A percentile compares a stretch with the other conserved stretches of the same genome.
These are phyloP conservation scores for Globisporangium nagaii DNA, from an alignment of 352 stramenopile species.

Conservation along the genomic window DNA sequence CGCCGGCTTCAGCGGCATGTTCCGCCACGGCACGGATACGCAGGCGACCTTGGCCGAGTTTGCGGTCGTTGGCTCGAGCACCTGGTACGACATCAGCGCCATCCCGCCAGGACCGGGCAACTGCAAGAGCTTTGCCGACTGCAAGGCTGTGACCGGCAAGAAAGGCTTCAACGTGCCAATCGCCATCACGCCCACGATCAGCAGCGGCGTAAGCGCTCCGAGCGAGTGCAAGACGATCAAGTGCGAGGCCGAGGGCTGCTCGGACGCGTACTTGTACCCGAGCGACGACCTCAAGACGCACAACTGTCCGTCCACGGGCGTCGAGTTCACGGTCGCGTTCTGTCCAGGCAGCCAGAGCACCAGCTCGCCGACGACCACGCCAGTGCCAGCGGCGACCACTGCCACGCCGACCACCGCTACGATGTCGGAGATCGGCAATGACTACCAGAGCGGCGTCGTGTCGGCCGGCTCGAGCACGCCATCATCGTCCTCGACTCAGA, in stretches of 20 bases:
- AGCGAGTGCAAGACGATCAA: conserved; percentile 25
- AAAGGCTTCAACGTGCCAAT: conserved; percentile 63
- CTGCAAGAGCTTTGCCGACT: conserved; percentile 47
- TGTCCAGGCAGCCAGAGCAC: conserved; percentile 21
- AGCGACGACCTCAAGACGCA: conserved; percentile 43
- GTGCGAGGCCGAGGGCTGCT: conserved; percentile 28
- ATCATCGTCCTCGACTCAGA: neutral
- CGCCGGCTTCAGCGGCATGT: conserved; percentile 53
- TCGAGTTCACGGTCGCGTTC: conserved; percentile 38
- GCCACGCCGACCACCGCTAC: conserved; percentile 6
- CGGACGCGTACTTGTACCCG: conserved; percentile 48
- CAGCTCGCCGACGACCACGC: conserved; percentile 1
- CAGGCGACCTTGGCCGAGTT: conserved; percentile 56
- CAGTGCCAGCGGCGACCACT: conserved; percentile 1
- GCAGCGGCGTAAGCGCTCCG: conserved; percentile 16
- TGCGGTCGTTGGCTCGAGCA: conserved; percentile 28
- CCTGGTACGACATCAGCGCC: conserved; percentile 58
- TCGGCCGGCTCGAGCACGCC: neutral
- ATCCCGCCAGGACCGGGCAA: conserved; percentile 43
- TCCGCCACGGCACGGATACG: conserved; percentile 35
- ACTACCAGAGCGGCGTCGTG: conserved; percentile 11
- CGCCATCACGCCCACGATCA: conserved; percentile 33
- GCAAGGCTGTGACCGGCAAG: conserved; percentile 38
- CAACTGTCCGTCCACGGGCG: conserved; percentile 29
- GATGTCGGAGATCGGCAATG: conserved; percentile 13